Evolutionary conservation across 2,329 filamentous ascomycete species (phyloP), one percentile per base, ranked within the genome.

Genomic region (Aureobasidium sp.): DNA sequence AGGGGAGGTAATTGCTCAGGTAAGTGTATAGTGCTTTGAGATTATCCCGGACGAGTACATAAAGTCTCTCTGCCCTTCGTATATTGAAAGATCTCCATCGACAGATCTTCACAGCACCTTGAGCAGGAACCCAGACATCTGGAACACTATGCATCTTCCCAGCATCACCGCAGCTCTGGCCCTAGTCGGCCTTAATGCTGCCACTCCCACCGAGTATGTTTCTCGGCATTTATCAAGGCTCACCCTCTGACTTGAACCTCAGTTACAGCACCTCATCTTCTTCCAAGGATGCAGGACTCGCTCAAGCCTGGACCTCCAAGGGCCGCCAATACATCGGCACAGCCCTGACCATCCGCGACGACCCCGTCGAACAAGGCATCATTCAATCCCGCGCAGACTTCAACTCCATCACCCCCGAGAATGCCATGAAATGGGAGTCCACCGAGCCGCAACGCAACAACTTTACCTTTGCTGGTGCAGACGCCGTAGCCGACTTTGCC

Each of bases 341-440:
- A 13, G 71, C 72, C 9, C 54, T 74, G 32, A 74, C 72, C 3
- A 69, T 74, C 54, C 69, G 71, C 36, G 67, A 65, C 57, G 71
- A 73, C 29, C 39, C 59, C 5, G 6, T 47, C 21, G 59, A 61
- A 25, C 52, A 52, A 30, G 39, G 44, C n/a, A 49, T 63, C 44
- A 45, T 49, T 8, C 39, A 63, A 11, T 27, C 52, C 1, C 50
- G 37, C 11, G 36, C 15, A 10, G 70, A 72, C 47, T 72, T 72
- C 52, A 70, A 70, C 11, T 71, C 69, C 16, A 69, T 75, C 61
- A 75, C 72, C 0, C 73, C 73, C 0, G 74, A 74, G 62, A 75
- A 75, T 63, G 66, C 69, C 30, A 71, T 72, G 71, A 75, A 76
- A 62, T 77, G 73, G 72, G 73, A 75, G 36, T 67, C 70, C 6